A percentile compares a stretch with the other conserved stretches of the same genome.
phyloP scores from a whole-genome alignment of 139 green algal species.

The Picochlorum sp. region DNA sequence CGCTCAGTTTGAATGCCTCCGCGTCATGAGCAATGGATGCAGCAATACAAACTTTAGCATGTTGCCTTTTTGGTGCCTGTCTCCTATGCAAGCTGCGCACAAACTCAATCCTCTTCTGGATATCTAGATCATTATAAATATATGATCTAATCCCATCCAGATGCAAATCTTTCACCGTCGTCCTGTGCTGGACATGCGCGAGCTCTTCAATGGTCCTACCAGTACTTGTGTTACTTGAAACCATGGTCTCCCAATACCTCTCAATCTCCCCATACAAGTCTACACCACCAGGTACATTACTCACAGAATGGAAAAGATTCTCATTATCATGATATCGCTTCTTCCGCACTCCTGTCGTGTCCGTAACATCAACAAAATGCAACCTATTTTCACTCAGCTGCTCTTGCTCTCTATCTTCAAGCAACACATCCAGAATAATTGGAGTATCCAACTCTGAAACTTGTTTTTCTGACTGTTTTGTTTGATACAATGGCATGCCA shows the following conservation, averaged over 20 bases:
- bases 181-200: conserved; percentile 9
- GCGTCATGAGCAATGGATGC: conserved; percentile 37
- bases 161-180: conserved; percentile 14
- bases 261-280: conserved; percentile 28
- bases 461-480: no score
- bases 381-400: not conserved
- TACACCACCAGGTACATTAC: conserved; percentile 26
- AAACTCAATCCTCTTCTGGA: conserved; percentile 18
- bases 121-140: conserved; percentile 3
- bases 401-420: no score
- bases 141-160: conserved; percentile 7
- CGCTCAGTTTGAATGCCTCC: conserved; percentile 27
- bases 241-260: conserved; percentile 6
- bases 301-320: not conserved
- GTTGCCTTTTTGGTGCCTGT: not conserved
- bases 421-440: no score
- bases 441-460: no score
- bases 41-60: conserved; percentile 14
- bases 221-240: not conserved
- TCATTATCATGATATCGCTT: conserved; percentile 6
- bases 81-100: conserved; percentile 16
- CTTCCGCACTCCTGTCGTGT: not conserved
- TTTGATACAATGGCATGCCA: no score
- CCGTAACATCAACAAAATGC: not conserved
- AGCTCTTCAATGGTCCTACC: not conserved